Evolutionary conservation across 2,329 filamentous ascomycete species (phyloP).

Genomic region (Sclerotinia subarctica): DNA sequence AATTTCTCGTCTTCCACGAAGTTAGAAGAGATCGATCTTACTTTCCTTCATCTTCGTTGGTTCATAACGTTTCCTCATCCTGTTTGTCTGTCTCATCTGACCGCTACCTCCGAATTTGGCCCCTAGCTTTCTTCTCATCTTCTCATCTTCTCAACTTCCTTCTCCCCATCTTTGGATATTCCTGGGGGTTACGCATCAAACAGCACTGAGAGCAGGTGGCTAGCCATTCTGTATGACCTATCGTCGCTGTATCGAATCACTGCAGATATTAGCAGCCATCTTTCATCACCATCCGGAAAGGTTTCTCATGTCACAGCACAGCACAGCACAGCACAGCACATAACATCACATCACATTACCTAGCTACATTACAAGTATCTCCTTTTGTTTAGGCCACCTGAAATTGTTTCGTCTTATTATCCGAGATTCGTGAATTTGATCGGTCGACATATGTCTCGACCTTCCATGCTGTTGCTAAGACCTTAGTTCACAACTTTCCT

Average conservation of each 20-base stretch:
- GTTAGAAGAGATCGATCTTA: not conserved
- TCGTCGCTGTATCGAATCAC: conserved; percentile 1
- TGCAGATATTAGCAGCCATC: conserved; percentile 3
- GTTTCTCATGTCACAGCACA: not conserved
- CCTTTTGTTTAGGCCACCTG: not conserved
- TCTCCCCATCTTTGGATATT: not conserved
- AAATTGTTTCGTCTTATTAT: conserved; percentile 1
- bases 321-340: not conserved
- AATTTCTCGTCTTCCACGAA: not conserved
- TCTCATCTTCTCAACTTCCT: not conserved
- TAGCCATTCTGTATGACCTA: not conserved
- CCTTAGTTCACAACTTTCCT: not conserved
- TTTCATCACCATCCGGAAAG: not conserved
- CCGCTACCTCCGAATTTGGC: not conserved
- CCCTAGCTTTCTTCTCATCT: not conserved
- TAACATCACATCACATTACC: not conserved
- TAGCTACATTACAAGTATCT: conserved; percentile 8
- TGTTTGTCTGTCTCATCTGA: not conserved
- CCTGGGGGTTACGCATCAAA: not conserved
- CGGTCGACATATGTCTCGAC: conserved; percentile 5
- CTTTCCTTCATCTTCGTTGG: not conserved
- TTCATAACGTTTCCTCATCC: not conserved
- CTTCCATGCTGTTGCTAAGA: conserved; percentile 2
- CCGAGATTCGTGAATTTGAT: conserved; percentile 8
- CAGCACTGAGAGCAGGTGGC: not conserved